Evolutionary conservation across 805 yeast genomes (phyloP).

Genomic region (Ogataea methanolica): DNA sequence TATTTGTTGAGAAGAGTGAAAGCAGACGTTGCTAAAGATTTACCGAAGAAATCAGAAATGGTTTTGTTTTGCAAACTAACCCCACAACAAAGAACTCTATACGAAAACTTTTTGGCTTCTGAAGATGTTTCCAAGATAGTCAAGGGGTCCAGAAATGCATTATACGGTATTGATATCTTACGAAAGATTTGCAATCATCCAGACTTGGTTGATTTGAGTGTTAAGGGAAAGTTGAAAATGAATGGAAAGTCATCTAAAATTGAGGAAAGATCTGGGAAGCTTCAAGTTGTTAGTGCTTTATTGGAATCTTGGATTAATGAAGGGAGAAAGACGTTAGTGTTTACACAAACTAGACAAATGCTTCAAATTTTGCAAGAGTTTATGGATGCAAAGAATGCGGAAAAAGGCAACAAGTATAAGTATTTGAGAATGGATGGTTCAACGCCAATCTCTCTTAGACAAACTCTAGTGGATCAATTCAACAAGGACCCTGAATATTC

Average conservation of each 20-base stretch:
- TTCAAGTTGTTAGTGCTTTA: conserved; percentile 80
- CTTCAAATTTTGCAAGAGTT: conserved; percentile 77
- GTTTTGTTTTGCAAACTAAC: conserved; percentile 90
- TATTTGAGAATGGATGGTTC: conserved; percentile 93
- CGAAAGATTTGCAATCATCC: conserved; percentile 97
- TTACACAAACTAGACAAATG: conserved; percentile 94
- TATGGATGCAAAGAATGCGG: conserved; percentile 36
- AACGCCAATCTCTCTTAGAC: conserved; percentile 75
- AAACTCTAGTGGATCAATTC: conserved; percentile 73
- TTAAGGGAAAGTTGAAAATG: conserved; percentile 24
- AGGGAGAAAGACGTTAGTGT: conserved; percentile 75
- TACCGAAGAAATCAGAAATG: conserved; percentile 91
- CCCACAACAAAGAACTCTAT: conserved; percentile 64
- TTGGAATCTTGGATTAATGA: conserved; percentile 72
- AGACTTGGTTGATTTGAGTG: conserved; percentile 57
- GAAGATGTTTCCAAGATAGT: conserved; percentile 69
- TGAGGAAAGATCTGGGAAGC: conserved; percentile 73
- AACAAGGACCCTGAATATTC: conserved; percentile 54
- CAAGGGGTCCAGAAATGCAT: conserved; percentile 72
- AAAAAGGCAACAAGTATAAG: conserved; percentile 26
- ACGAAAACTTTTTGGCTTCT: conserved; percentile 69
- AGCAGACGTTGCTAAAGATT: conserved; percentile 89
- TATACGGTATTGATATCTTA: conserved; percentile 85
- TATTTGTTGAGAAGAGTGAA: conserved; percentile 83
- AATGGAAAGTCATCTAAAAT: conserved; percentile 10